Base-by-base conservation (phyloP, 1,284 basidiomycete species). In the Ganoderma meredithae region DNA sequence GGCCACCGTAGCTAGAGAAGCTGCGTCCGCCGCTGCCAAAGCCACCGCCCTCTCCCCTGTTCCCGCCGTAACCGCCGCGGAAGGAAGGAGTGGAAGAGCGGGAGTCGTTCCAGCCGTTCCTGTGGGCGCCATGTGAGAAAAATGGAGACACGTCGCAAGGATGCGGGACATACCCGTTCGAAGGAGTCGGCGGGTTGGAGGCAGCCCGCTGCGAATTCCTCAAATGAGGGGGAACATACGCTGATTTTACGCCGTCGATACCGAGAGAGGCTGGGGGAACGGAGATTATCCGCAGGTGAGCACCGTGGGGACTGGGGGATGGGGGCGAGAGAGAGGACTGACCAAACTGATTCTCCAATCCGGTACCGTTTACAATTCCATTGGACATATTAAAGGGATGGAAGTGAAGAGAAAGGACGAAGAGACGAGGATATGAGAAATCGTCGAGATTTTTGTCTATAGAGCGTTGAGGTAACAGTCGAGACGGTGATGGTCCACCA, bases 171-270 rank as follows among this genome's bases (percentile, higher is more conserved):
- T 76, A 91, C 90, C 84, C 86, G 77, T 86, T 86, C 69, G 76
- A 73, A 74, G 78, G 77, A 69, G 79, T 68, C 72, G 78, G 75
- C 73, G 85, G 84, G 76, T 85, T 80, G 75, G 91, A 86, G 80
- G 88, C 88, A 88, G 90, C 91, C 86, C 89, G 90, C 91, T 92
- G 91, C 87, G 86, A 80, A 82, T 84, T 86, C 84, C 93, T 90
- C 87, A 95, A 81, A 84, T 97, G 95, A 79, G 96, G 96, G 76
- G 96, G 96, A 75, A 98, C 93, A 85, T 98, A 98, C 74, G 95
- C 90, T 78, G 93, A 89, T 86, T 91, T 92, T 77, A 81, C 76
- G 71, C 83, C 86, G 81, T 90, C 90, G 81, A 94, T 85, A 79
- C 88, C 87, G 79, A 94, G 89, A 84, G 90, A 87, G 78, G 85